These are phyloP conservation scores for Diplotaxis tenuifolia DNA, from an alignment of 345 rosid species.

Conservation along the genomic window DNA sequence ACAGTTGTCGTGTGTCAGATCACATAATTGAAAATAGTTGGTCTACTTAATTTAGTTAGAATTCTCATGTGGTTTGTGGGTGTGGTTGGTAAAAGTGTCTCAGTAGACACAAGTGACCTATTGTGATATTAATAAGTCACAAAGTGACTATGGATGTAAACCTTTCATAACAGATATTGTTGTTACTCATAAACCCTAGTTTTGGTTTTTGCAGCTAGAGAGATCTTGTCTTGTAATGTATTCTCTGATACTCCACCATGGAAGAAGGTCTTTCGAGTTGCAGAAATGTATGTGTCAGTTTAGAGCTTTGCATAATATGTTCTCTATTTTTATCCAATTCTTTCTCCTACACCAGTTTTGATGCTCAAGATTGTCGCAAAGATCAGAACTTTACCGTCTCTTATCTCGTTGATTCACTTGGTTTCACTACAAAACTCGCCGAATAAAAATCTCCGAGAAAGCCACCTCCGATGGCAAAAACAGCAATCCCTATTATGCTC, in stretches of 20 bases:
- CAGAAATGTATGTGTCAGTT: neutral
- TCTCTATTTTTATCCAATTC: neutral
- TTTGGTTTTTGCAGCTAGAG: too few relatives aligned
- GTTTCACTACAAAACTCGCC: neutral
- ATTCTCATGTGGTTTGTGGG: too few relatives aligned
- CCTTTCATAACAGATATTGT: too few relatives aligned
- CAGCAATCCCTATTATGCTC: neutral
- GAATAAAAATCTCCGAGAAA: constrained; percentile 14
- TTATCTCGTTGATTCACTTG: neutral
- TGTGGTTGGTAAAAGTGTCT: too few relatives aligned
- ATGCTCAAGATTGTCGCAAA: neutral
- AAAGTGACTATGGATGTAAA: too few relatives aligned
- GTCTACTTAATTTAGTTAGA: too few relatives aligned
- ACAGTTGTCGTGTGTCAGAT: too few relatives aligned
- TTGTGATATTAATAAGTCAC: too few relatives aligned
- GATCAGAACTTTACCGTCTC: neutral
- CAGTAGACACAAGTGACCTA: too few relatives aligned
- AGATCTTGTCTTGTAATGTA: neutral
- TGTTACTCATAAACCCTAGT: too few relatives aligned
- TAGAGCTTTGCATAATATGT: neutral
- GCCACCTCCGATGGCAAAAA: neutral
- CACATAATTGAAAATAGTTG: too few relatives aligned
- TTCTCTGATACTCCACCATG: neutral
- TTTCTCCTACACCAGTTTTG: neutral
- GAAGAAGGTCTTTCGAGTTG: neutral